A percentile compares a stretch with the other conserved stretches of the same genome.
phyloP scores from a whole-genome alignment of 306 rosid species.

The Dalbergia oliveri region DNA sequence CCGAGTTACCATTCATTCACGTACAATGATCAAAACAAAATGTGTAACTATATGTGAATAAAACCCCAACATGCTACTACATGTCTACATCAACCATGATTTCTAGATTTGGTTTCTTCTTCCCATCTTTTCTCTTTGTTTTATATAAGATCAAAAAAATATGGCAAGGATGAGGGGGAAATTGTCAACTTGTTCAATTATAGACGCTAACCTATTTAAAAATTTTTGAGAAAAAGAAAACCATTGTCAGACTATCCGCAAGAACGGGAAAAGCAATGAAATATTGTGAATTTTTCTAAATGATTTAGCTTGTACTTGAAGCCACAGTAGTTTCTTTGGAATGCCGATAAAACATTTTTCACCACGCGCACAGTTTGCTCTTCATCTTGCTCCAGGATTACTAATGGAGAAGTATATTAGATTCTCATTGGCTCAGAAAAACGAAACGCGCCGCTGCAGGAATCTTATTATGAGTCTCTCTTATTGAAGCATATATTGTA shows the following conservation, averaged over 20 bases:
- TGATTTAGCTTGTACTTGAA: neutral
- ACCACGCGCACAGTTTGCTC: neutral
- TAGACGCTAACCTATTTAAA: neutral
- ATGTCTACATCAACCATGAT: neutral
- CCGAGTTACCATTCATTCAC: neutral
- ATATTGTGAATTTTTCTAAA: neutral
- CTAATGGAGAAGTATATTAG: neutral
- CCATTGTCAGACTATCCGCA: neutral
- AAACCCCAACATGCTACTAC: neutral
- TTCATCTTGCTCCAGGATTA: neutral
- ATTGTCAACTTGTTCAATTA: constrained; percentile 20
- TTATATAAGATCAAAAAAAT: neutral
- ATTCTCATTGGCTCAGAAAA: no score
- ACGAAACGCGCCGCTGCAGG: neutral
- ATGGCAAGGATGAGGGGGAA: neutral
- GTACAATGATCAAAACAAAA: constrained; percentile 1
- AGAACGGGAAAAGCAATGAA: neutral
- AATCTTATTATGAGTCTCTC: neutral
- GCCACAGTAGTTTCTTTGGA: neutral
- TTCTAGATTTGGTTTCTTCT: neutral
- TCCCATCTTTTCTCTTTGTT: constrained; percentile 21
- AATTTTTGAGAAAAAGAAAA: neutral
- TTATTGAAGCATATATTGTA: neutral
- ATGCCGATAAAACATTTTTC: neutral
- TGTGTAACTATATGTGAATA: neutral